Evolutionary conservation across 2,329 filamentous ascomycete genomes (phyloP).

Genomic region (Fusarium lateritium): DNA sequence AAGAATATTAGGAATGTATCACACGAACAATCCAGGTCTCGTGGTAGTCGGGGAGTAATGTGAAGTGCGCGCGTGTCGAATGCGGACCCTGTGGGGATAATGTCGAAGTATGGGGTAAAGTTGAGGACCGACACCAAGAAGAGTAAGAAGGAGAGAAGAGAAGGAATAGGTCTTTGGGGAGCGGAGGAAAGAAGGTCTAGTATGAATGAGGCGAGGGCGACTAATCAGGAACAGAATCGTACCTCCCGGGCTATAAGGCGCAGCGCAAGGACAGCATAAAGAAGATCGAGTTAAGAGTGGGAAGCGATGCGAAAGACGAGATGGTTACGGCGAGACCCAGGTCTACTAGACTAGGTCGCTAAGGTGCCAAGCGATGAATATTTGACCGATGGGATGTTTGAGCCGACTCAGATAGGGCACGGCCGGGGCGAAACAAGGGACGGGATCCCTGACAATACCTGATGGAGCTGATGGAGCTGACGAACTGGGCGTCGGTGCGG

Average conservation of each 20-base stretch:
- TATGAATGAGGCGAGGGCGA: constrained; percentile 11
- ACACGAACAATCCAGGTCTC: constrained; percentile 20
- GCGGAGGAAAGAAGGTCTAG: constrained; percentile 17
- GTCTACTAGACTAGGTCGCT: constrained; percentile 20
- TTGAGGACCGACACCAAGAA: constrained; percentile 26
- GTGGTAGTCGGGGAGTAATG: constrained; percentile 22
- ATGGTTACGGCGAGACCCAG: constrained; percentile 40
- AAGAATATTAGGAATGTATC: constrained; percentile 17
- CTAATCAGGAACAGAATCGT: constrained; percentile 14
- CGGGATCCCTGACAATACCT: constrained; percentile 43
- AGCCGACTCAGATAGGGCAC: constrained; percentile 45
- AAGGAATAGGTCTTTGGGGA: constrained; percentile 16
- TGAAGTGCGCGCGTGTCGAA: constrained; percentile 26
- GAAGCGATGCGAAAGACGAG: constrained; percentile 31
- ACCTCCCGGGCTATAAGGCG: constrained; percentile 24
- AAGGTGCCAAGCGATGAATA: constrained; percentile 48
- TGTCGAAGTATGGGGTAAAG: constrained; percentile 49
- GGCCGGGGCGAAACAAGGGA: constrained; percentile 49
- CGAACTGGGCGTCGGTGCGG: constrained; percentile 30
- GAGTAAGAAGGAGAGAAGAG: constrained; percentile 18
- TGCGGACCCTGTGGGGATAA: constrained; percentile 48
- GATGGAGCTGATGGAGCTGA: constrained; percentile 44
- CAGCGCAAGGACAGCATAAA: constrained; percentile 14
- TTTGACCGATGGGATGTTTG: constrained; percentile 50
- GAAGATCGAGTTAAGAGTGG: constrained; percentile 16